Conservation (phyloP, 441 rosid species). For the Eutrema salsugineum region DNA sequence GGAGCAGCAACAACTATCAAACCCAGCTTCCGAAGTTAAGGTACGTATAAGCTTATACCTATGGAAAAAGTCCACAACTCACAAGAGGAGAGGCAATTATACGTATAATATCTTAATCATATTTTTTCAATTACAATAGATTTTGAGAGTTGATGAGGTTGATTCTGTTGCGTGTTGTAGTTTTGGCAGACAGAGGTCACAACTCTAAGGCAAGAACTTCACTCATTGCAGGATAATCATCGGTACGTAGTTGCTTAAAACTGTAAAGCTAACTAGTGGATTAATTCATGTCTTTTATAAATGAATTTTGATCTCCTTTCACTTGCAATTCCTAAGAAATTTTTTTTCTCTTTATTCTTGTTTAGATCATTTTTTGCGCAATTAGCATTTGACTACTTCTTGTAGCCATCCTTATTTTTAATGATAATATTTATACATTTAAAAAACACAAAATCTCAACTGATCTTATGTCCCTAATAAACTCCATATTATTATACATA, state of each 20-base stretch:
- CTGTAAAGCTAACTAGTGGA: background rate
- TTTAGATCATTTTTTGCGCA: background rate
- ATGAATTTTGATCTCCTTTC: background rate
- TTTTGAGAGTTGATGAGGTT: background rate
- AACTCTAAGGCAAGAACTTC: conserved; percentile 66
- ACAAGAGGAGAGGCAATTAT: background rate
- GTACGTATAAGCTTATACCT: conserved; percentile 36
- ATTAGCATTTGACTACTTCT: background rate
- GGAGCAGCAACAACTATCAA: conserved; percentile 52
- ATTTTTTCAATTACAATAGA: background rate
- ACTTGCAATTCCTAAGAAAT: no score
- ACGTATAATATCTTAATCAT: background rate
- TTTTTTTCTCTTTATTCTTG: background rate
- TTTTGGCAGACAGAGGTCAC: conserved; percentile 87
- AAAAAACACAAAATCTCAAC: background rate
- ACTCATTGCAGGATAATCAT: conserved; percentile 66
- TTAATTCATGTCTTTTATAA: background rate
- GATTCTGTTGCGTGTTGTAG: conserved; percentile 29
- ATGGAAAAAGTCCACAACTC: background rate
- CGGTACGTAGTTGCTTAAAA: conserved; percentile 34
- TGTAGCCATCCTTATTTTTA: background rate
- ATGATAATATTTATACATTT: background rate
- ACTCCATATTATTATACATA: background rate
- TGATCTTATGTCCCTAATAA: background rate
- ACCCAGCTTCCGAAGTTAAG: conserved; percentile 65